These are phyloP conservation scores for Eremomyces bilateralis DNA, from an alignment of 495 filamentous ascomycete genomes.

Conservation along the genomic window DNA sequence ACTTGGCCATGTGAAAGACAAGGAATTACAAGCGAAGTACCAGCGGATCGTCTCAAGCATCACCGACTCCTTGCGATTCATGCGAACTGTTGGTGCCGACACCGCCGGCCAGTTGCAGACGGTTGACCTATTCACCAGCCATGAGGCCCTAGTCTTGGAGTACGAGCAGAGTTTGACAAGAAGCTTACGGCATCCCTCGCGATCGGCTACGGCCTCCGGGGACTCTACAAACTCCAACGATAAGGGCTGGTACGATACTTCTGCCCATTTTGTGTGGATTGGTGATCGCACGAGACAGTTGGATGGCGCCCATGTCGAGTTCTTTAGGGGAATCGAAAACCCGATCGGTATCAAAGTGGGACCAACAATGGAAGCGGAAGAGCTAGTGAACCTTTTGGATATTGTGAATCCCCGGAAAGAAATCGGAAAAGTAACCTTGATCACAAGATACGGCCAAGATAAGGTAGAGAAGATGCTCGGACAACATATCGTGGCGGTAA, in stretches of 20 bases:
- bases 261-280: constrained; percentile 96
- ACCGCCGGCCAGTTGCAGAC: constrained; percentile 65
- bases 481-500: constrained; percentile 68
- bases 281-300: constrained; percentile 89
- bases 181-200: constrained; percentile 39
- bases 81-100: constrained; percentile 86
- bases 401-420: constrained; percentile 65
- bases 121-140: constrained; percentile 88
- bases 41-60: constrained; percentile 62
- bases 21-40: constrained; percentile 65
- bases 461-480: constrained; percentile 53
- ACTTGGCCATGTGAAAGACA: constrained; percentile 76
- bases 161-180: constrained; percentile 81
- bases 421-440: constrained; percentile 80
- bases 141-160: constrained; percentile 84
- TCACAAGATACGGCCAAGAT: constrained; percentile 73
- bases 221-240: constrained; percentile 18
- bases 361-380: constrained; percentile 50
- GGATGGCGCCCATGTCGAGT: constrained; percentile 84
- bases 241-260: constrained; percentile 56
- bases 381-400: constrained; percentile 55
- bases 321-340: constrained; percentile 88
- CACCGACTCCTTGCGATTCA: constrained; percentile 79
- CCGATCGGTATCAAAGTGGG: constrained; percentile 93
- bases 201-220: constrained; percentile 5